Evolutionary conservation across 1,284 basidiomycete species (phyloP), one percentile per base, ranked within the genome.

Genomic region (Ceratobasidium sp.): DNA sequence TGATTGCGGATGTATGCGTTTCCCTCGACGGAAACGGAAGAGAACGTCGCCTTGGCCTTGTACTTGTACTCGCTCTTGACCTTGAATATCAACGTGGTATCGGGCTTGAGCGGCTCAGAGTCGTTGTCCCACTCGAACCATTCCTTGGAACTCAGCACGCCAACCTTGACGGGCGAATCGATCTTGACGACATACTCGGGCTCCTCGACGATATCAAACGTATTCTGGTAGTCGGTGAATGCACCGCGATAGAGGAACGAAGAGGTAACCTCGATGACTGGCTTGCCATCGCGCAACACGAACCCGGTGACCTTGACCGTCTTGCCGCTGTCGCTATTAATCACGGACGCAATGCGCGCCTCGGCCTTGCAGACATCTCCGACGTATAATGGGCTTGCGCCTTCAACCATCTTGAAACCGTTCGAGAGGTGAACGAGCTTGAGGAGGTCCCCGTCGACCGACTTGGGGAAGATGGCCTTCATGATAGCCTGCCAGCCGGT

Each of bases 401-500:
- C 92, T 32, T 91, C 85, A 69, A 97, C 81, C 77, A 96, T 86
- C 71, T 89, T 90, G 89, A 99, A 99, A 54, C 93, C 94, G 79
- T 99, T 99, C 43, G 94, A 94, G 38, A 99, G 86, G 79, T 99
- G 97, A 47, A 99, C 96, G 31, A 98, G 89, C 79, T 94, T 95
- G 75, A 99, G 84, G 32, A 99, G 80, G 78, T 98, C 96, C 0
- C 95, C 96, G 73, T 97, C 91, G 75, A 98, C 93, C 8, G 87
- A 80, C 22, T 85, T 77, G n/a, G 96, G 96, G 87, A 97, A 98
- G 79, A 98, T 95, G 1, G 94, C 88, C 78, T 92, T 93, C 90
- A 98, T 98, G 79, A 97, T 97, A 8, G 94, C 92, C 88, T 94
- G 89, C 96, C 96, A 98, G 50, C 96, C 95, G 55, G 95, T 91